Evolutionary conservation across 1,139 yeast genomes (phyloP), one percentile per base, ranked within the genome.

Genomic region (Yamadazyma triangularis): DNA sequence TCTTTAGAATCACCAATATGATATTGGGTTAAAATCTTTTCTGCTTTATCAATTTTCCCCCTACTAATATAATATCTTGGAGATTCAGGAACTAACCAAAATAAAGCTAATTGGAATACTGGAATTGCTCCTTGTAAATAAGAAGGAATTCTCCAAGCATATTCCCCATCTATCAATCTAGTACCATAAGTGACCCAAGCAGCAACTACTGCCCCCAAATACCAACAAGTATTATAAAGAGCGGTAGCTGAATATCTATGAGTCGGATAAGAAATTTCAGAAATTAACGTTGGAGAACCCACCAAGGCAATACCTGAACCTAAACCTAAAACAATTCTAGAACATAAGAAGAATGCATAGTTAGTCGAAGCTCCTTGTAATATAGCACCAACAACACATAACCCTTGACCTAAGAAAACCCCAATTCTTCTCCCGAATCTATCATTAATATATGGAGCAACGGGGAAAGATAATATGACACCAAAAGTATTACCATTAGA

Each of bases 161-260:
- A 26, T 9, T 24, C 13, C 4, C 30, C 28, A 22, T n/a, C 9
- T 16, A 32, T 40, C 13, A 48, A 47, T 35, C 64, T 56, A 9
- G 74, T 61, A 29, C 77, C 77, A 38, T 58, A 71, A 3, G 76
- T 62, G 22, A 67, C 61, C 70, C 76, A 64, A 2, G 81, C 71
- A 4, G 80, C 79, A 27, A 76, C 42, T 19, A 70, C 50, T 6
- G 79, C 70, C 24, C 81, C 81, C 26, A 72, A 42, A 65, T 48
- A 60, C 70, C 72, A 69, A 53, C 48, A 77, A 45, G 25, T 68
- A 56, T 69, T 70, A 48, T 64, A 73, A 27, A 61, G 49, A 20
- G 73, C 56, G 15, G 78, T 70, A 21, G 59, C 45, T 18, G 58
- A 54, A 15, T 64, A 64, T 48, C 81, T 58, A 39, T 67, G 72